Base-by-base conservation (phyloP, 495 filamentous ascomycete genomes). In the Podospora anserina region DNA sequence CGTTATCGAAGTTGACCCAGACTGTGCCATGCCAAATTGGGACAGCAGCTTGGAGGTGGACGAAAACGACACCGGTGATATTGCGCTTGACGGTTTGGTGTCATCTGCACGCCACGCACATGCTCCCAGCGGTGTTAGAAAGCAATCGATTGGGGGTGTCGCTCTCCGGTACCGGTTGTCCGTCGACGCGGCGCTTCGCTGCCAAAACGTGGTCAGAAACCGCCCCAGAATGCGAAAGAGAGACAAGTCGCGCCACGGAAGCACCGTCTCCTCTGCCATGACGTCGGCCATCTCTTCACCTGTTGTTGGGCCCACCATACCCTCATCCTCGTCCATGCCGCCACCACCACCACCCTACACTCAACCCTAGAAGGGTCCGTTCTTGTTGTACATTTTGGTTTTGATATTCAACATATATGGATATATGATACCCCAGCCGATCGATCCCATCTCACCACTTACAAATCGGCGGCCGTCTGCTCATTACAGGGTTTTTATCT, bases 211-310 rank as follows among this genome's bases (percentile, higher is more conserved):
- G 70, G 79, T 78, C 56, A 77, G 73, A 69, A 81, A 68, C 56
- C 72, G 75, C 53, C 80, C 80, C 32, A 74, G 81, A 55, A 82
- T 83, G 82, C 77, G 82, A 2, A 78, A 72, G 68, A 77, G 81
- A 61, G 72, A 72, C 20, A 78, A 72, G 65, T 27, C 64, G 23
- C 65, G 67, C 26, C 44, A 64, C 16, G 59, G 67, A 15, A 75
- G 69, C 66, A 32, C 68, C 9, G 56, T 57, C 28, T 62, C 72
- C 49, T 64, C 73, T n/a, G 65, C 73, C 2, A 32, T 73, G 3
- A 61, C 72, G 16, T 70, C 76, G 13, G 62, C 68, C 9, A 61
- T 65, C 53, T 68, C 73, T 15, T 75, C 73, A 53, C 66, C 70
- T 1, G 20, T 63, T 34, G 53, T 65, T 23, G 54, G 64, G 19